Conservation (phyloP, 306 rosid species). For the Oemleria cerasiformis region DNA sequence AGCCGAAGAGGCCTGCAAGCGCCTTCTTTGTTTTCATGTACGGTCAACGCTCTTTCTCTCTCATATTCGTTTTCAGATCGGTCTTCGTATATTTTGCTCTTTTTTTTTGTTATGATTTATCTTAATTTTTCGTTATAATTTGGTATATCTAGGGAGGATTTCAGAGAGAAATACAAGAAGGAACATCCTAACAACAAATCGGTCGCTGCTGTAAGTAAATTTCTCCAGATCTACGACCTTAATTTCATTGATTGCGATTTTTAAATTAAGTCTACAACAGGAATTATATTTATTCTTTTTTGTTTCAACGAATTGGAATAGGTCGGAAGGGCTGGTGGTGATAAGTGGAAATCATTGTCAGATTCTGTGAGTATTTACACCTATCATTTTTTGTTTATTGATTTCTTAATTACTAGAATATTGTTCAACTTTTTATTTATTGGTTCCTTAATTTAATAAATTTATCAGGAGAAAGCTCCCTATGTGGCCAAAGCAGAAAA, state of each 20-base stretch:
- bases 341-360: slow-evolving; percentile 69
- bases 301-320: background rate
- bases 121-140: background rate
- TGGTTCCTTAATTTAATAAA: background rate
- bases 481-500: slow-evolving; percentile 65
- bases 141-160: slow-evolving; percentile 54
- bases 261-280: background rate
- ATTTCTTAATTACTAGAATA: background rate
- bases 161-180: slow-evolving; percentile 65
- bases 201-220: slow-evolving; percentile 58
- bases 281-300: too few species aligned
- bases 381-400: background rate
- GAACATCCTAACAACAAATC: slow-evolving; percentile 81
- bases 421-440: background rate
- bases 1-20: slow-evolving; percentile 90
- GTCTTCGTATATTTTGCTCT: background rate
- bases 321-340: slow-evolving; percentile 95
- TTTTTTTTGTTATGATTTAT: background rate
- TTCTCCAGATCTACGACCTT: background rate
- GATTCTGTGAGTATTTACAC: slow-evolving; percentile 59
- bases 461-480: slow-evolving; percentile 72
- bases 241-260: background rate
- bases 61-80: slow-evolving; percentile 3
- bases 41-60: slow-evolving; percentile 3
- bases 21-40: slow-evolving; percentile 96